Evolutionary conservation across 345 rosid genomes (phyloP).

Genomic region (Melaleuca quinquenervia): DNA sequence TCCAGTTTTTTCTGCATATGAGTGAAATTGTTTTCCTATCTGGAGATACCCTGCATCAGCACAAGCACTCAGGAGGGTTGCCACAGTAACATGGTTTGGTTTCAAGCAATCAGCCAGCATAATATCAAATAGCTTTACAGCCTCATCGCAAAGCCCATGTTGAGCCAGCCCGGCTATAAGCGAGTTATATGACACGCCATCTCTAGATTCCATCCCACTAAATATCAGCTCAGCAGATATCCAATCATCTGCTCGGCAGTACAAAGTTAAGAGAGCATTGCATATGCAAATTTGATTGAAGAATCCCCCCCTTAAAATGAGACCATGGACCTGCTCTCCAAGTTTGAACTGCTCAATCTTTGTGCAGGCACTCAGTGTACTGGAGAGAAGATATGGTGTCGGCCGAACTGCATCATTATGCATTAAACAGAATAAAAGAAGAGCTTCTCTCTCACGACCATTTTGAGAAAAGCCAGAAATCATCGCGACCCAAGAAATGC

Average conservation of each 20-base stretch:
- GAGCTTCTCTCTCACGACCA: slow-evolving; percentile 48
- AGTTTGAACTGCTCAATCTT: slow-evolving; percentile 38
- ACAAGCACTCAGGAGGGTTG: slow-evolving; percentile 69
- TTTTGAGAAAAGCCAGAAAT: slow-evolving; percentile 65
- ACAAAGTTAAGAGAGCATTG: slow-evolving; percentile 77
- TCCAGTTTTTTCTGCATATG: slow-evolving; percentile 59
- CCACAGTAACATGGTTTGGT: slow-evolving; percentile 70
- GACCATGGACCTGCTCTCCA: slow-evolving; percentile 70
- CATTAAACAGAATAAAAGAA: slow-evolving; percentile 50
- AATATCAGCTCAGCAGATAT: slow-evolving; percentile 64
- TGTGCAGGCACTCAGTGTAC: slow-evolving; percentile 75
- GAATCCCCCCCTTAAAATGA: slow-evolving; percentile 61
- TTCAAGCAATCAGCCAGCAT: slow-evolving; percentile 68
- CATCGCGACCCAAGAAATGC: slow-evolving; percentile 79
- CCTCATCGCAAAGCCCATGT: slow-evolving; percentile 40
- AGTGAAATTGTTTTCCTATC: slow-evolving; percentile 63
- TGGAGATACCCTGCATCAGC: slow-evolving; percentile 32
- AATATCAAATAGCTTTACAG: slow-evolving; percentile 52
- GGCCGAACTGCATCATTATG: slow-evolving; percentile 33
- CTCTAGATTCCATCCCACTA: slow-evolving; percentile 42
- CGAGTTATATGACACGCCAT: slow-evolving; percentile 72
- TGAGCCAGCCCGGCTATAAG: slow-evolving; percentile 81
- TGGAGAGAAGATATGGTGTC: slow-evolving; percentile 72
- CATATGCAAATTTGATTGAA: slow-evolving; percentile 58
- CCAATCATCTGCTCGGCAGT: slow-evolving; percentile 45